Evolutionary conservation across 2,329 filamentous ascomycete species (phyloP).

Genomic region (Aureobasidium sp.): DNA sequence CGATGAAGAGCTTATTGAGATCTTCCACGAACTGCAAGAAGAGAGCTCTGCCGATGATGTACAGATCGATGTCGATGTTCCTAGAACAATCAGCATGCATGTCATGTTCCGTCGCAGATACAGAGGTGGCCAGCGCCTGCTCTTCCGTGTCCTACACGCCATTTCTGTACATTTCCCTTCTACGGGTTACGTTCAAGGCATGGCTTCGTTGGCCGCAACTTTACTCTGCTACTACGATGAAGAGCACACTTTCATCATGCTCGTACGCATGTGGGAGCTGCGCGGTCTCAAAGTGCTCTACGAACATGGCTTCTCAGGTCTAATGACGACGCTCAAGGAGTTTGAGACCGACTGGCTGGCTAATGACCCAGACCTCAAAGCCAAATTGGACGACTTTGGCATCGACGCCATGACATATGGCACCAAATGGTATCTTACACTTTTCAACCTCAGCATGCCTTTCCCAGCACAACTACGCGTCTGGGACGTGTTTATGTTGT

Average conservation of each 20-base stretch:
- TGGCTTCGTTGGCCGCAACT: conserved; percentile 89
- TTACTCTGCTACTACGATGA: conserved; percentile 96
- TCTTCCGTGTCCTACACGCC: conserved; percentile 89
- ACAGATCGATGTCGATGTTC: conserved; percentile 96
- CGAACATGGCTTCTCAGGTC: conserved; percentile 70
- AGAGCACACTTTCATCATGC: conserved; percentile 89
- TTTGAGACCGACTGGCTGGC: conserved; percentile 80
- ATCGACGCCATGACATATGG: conserved; percentile 91
- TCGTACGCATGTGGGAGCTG: conserved; percentile 88
- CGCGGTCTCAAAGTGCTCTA: conserved; percentile 83
- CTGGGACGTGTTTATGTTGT: conserved; percentile 96
- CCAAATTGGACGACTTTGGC: conserved; percentile 69
- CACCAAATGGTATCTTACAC: conserved; percentile 91
- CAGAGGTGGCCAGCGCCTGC: conserved; percentile 79
- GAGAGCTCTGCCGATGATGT: conserved; percentile 80
- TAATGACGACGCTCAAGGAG: conserved; percentile 79
- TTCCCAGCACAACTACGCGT: conserved; percentile 90
- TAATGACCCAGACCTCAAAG: conserved; percentile 44
- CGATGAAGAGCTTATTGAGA: conserved; percentile 63
- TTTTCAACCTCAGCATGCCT: conserved; percentile 95
- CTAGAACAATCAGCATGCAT: conserved; percentile 86
- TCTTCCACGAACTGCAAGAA: conserved; percentile 67
- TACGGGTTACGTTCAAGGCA: conserved; percentile 94
- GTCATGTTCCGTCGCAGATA: conserved; percentile 96
- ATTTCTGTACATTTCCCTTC: conserved; percentile 86